Conservation (phyloP, 1,139 yeast genomes). For the Yamadazyma sp. region DNA sequence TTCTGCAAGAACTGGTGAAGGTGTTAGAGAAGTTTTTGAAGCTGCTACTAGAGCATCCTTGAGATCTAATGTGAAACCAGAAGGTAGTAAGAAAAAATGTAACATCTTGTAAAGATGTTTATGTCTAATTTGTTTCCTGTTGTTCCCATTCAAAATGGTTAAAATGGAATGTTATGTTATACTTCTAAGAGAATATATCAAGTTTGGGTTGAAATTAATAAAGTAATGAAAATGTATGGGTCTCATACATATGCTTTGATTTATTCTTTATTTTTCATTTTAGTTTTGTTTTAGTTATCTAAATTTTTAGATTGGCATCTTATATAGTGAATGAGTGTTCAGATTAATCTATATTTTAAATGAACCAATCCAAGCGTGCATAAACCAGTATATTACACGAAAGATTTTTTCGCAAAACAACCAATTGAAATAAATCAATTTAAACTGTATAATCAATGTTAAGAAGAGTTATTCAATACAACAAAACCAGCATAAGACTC, state of each 20-base stretch:
- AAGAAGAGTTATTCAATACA: slow-evolving; percentile 8
- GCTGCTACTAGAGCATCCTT: slow-evolving; percentile 90
- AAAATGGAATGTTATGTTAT: slow-evolving; percentile 1
- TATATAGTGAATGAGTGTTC: slow-evolving; percentile 3
- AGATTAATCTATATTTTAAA: slow-evolving; percentile 1
- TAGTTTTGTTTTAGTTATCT: slow-evolving; percentile 3
- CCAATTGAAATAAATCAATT: slow-evolving; percentile 12
- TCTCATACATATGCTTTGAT: background rate
- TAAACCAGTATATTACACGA: background rate
- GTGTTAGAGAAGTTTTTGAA: slow-evolving; percentile 88
- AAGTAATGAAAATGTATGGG: slow-evolving; percentile 1
- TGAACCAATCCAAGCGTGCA: background rate
- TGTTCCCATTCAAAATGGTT: background rate
- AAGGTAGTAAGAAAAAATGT: slow-evolving; percentile 57
- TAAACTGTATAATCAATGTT: slow-evolving; percentile 6
- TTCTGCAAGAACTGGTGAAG: slow-evolving; percentile 89
- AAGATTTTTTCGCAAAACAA: slow-evolving; percentile 4
- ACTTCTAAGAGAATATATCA: background rate
- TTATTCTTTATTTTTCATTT: slow-evolving; percentile 2
- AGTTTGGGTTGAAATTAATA: slow-evolving; percentile 2
- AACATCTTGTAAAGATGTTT: slow-evolving; percentile 45
- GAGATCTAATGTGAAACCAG: slow-evolving; percentile 60
- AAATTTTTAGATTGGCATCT: slow-evolving; percentile 2
- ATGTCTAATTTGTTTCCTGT: background rate
- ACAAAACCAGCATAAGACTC: slow-evolving; percentile 12